Evolutionary conservation across 1,139 yeast species (phyloP).

Genomic region (Pichia sp.): DNA sequence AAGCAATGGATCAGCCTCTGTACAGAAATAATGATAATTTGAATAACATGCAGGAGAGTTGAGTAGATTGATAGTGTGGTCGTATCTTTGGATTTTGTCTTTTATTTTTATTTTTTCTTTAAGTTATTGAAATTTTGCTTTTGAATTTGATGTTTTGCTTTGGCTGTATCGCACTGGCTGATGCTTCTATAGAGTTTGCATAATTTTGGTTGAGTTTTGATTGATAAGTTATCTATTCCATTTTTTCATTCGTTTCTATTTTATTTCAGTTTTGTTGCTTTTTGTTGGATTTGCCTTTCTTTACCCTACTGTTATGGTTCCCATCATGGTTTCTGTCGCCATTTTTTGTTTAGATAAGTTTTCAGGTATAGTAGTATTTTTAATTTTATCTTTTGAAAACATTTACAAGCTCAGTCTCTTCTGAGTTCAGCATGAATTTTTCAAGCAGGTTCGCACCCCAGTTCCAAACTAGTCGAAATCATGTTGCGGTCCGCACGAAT

Average conservation of each 20-base stretch:
- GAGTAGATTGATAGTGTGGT: too few relatives aligned
- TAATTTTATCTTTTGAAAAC: background rate
- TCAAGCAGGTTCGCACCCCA: background rate
- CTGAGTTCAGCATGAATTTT: background rate
- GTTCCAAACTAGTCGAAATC: background rate
- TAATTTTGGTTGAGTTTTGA: background rate
- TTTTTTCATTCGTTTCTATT: background rate
- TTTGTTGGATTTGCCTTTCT: background rate
- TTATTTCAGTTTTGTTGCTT: background rate
- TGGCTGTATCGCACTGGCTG: background rate
- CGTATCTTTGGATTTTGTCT: too few relatives aligned
- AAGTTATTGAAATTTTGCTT: background rate
- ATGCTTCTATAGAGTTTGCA: background rate
- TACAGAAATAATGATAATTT: background rate
- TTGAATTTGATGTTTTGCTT: background rate
- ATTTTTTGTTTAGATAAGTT: background rate
- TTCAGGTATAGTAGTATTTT: background rate
- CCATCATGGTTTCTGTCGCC: background rate
- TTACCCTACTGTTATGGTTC: background rate
- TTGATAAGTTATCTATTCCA: background rate
- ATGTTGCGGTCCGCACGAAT: background rate
- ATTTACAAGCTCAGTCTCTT: background rate
- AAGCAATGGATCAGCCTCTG: background rate
- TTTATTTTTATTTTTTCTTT: background rate
- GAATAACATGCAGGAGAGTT: background rate